Evolutionary conservation across 352 stramenopile species (phyloP), one percentile per base, ranked within the genome.

Genomic region (Pythium insidiosum): DNA sequence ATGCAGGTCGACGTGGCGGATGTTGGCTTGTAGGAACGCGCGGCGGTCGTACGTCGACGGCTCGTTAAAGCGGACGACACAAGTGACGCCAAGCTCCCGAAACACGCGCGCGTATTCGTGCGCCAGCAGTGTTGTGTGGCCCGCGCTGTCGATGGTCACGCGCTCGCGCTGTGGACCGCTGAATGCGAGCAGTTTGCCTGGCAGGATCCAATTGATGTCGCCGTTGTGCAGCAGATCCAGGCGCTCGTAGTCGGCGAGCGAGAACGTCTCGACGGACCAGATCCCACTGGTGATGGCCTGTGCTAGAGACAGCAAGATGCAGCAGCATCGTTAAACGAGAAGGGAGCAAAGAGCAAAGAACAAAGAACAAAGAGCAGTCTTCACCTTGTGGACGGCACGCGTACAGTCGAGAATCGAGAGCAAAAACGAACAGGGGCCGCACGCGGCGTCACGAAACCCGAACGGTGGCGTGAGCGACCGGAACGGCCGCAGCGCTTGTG

Each of bases 41-140:
- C 63, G 74, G 37, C 90, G 77, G 53, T 98, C 81, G 55, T 99
- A 99, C 29, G 79, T 94, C 22, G 84, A 86, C 16, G 59, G 24
- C 56, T 97, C 94, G 49, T 99, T 99, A 6, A 99, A 72, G 15
- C 95, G 88, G 15, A 98, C 77, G 11, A 98, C 90, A 21, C 68
- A 79, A 1, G 50, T 61, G 26, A 84, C 61, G 12, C 63, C 63
- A 16, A 80, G 51, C 4, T 43, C 25, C 9, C 43, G 47, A 24
- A 84, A 77, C 11, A 63, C 6, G 19, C 56, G 56, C 7, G 65
- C 66, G 51, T 98, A 98, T 48, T 98, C 79, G 11, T 75, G 50
- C 11, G 95, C 94, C 7, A 85, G 68, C 10, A 98, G 50, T 4
- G 90, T 96, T 20, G 65, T 75, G 34, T 83, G 88, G 9, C 76